A percentile compares a stretch with the other conserved stretches of the same genome.
Conservation (phyloP, 768 basidiomycete species). For the Candolleomyces aberdarensis region DNA sequence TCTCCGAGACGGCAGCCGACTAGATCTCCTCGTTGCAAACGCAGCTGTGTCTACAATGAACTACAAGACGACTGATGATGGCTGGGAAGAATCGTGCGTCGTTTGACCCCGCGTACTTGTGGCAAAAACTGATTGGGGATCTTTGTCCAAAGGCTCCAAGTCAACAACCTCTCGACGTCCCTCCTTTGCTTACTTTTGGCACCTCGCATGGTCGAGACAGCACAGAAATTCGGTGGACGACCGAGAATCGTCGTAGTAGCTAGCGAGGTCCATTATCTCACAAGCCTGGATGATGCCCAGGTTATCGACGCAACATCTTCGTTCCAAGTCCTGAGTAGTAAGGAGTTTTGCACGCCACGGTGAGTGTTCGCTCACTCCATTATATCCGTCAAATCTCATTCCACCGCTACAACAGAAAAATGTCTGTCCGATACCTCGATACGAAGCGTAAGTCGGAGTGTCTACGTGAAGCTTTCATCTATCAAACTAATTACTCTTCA, state of each 20-base stretch:
- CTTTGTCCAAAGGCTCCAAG: conserved; percentile 35
- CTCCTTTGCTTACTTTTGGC: conserved; percentile 37
- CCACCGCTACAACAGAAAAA: neutral
- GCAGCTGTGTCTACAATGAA: conserved; percentile 21
- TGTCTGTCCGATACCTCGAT: conserved; percentile 21
- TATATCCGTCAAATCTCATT: neutral
- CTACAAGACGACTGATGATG: conserved; percentile 28
- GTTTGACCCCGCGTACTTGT: too few species aligned
- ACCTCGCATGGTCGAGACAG: conserved; percentile 36
- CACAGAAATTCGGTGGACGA: conserved; percentile 18
- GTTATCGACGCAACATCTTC: conserved; percentile 13
- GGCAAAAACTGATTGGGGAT: too few species aligned
- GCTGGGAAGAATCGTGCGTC: conserved; percentile 41
- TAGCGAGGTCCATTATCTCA: conserved; percentile 36
- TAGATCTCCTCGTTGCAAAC: conserved; percentile 47
- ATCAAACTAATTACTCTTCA: neutral
- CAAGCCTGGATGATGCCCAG: conserved; percentile 14
- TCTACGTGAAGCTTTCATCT: too few species aligned
- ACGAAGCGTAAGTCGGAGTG: conserved; percentile 28
- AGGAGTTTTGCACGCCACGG: conserved; percentile 21
- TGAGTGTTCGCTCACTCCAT: neutral
- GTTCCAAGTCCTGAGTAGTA: conserved; percentile 5
- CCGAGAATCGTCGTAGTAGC: conserved; percentile 38
- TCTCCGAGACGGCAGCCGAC: conserved; percentile 25
- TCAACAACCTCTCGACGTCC: conserved; percentile 38